phyloP scores from a whole-genome alignment of 202 grass and related monocot genomes.

The Panicum hallii region DNA sequence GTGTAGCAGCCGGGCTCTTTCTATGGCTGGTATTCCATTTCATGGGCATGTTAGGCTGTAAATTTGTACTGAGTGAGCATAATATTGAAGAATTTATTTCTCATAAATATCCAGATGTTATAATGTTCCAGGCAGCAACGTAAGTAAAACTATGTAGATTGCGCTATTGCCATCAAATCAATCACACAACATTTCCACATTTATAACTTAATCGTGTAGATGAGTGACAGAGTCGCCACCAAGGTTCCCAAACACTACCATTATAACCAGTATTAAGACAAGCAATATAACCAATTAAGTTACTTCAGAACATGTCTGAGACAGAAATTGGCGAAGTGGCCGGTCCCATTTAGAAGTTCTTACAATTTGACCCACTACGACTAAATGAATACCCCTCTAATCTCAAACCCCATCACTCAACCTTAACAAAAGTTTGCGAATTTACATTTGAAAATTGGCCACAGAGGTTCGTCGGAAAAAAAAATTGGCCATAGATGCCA shows the following conservation, averaged over 20 bases:
- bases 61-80: background rate
- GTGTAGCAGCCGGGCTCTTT: background rate
- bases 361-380: background rate
- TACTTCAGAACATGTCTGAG: background rate
- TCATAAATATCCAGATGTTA: background rate
- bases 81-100: background rate
- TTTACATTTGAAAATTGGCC: slow-evolving; percentile 13
- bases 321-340: background rate
- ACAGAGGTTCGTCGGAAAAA: background rate
- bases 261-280: slow-evolving; percentile 9
- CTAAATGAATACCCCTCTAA: background rate
- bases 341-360: background rate
- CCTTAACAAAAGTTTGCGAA: background rate
- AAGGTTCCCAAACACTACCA: background rate
- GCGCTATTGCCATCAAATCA: background rate
- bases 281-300: slow-evolving; percentile 15
- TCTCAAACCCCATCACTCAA: background rate
- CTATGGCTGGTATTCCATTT: too few relatives aligned
- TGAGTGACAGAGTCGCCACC: background rate
- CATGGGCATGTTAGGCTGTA: background rate
- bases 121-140: background rate
- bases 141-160: background rate
- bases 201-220: background rate
- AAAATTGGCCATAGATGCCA: slow-evolving; percentile 6
- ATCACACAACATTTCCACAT: background rate